Evolutionary conservation across 1,284 basidiomycete genomes (phyloP), one percentile per base, ranked within the genome.

Genomic region (Austroboletus niveus): DNA sequence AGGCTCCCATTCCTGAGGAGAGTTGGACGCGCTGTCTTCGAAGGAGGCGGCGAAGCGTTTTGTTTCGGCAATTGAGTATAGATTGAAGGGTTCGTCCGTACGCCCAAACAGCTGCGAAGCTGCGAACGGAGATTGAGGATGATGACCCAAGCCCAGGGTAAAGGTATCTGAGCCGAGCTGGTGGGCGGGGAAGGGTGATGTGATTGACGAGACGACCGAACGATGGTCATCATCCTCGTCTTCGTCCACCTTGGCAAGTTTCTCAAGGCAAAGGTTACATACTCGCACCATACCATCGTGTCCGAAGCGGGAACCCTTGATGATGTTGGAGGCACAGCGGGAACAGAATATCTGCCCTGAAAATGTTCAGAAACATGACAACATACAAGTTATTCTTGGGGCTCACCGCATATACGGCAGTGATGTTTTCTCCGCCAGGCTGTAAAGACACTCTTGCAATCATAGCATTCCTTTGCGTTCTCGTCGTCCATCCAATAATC

Each of bases 401-500:
- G 69, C 82, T 51, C 64, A 87, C 89, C 94, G 65, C 94, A 94
- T 68, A 94, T 94, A 20, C 92, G 82, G 73, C 94, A 97, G 67
- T 98, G 94, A 65, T 98, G 94, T 66, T 96, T 97, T 53, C 94
- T 75, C 48, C 94, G 78, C 89, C 93, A 96, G 4, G 93, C 84
- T 2, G 92, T 92, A 69, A 98, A 98, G 14, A 89, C 77, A 57
- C 89, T 91, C 69, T 85, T 92, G 74, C 94, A 97, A 68, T 95
- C 92, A 66, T 92, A 95, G 66, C 94, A 97, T 64, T 98, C 96
- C 65, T 91, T 97, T 62, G 91, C 93, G 52, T 91, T 89, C 63
- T 95, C 92, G 65, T 99, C 97, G 55, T 94, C 92, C 92, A 97
- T 96, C 94, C 94, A 98, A 66, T 96, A 97, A 64, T 95, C 91